Base-by-base conservation (phyloP, 306 rosid species). In the Trichosanthes cucumerina region DNA sequence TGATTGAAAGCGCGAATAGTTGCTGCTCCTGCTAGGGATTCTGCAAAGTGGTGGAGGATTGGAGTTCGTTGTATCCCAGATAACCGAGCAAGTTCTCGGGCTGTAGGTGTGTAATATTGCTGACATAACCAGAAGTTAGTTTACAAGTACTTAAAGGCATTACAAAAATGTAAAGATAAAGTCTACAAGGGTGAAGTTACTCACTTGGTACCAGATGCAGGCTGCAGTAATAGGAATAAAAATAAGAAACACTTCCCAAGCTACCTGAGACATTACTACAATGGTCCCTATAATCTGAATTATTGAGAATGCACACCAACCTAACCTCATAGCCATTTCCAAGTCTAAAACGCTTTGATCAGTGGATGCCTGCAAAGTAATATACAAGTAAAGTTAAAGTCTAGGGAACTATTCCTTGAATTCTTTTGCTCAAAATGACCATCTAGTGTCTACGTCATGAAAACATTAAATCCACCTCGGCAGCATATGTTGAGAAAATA, bases 181-280 rank as follows among this genome's bases (percentile, higher is more conserved):
- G 7, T 63, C 78, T 21, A 43, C 54, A 78, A 36, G 34, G 76
- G 60, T 78, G 44, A 65, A 72, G 77, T 54, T 41, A 38, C 92
- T 82, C 89, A 95, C 98, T 87, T 95, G 97, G 87, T 88, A 95
- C 97, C 97, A 95, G 71, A 95, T 79, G 93, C 98, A 95, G 81
- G 91, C 62, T 44, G 81, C 97, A 57, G 91, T 88, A 60, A 89
- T 93, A 36, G 97, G 98, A 84, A 95, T 81, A 86, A 95, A 91
- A 81, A 95, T 87, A 84, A 84, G 89, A 81, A 95, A 95, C 44
- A 95, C 96, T 92, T 95, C 89, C 98, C 98, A 92, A 57, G 97
- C 97, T 79, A 87, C 97, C 70, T 95, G 98, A 19, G 93, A 95
- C 97, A 95, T 95, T 62, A 95, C 98, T 50, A 92, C 96, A 86